These are phyloP conservation scores for Trichosporon asahii DNA, from an alignment of 1,284 basidiomycete genomes.

Conservation along the genomic window DNA sequence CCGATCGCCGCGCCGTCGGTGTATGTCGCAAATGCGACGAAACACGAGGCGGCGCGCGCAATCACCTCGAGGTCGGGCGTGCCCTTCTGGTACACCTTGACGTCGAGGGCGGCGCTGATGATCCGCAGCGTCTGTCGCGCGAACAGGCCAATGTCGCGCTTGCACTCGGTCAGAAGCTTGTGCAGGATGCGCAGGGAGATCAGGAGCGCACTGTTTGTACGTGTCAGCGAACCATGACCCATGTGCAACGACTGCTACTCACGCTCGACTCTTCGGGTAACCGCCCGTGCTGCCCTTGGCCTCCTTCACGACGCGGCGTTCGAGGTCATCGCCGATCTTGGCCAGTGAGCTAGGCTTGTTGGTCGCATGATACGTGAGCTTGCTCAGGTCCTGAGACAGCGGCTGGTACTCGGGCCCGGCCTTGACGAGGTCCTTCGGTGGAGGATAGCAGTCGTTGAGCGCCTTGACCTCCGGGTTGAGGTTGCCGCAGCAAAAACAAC, in stretches of 20 bases:
- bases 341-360: constrained; percentile 85
- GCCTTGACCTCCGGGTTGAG: constrained; percentile 54
- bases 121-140: constrained; percentile 72
- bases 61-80: constrained; percentile 73
- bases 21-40: constrained; percentile 88
- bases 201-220: constrained; percentile 64
- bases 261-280: constrained; percentile 77
- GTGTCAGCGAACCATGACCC: background rate
- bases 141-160: constrained; percentile 77
- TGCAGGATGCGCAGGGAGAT: constrained; percentile 83
- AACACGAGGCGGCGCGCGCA: constrained; percentile 75
- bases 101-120: constrained; percentile 63
- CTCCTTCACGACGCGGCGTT: constrained; percentile 70
- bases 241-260: constrained; percentile 46
- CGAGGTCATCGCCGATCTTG: constrained; percentile 78
- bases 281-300: constrained; percentile 65
- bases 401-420: constrained; percentile 69
- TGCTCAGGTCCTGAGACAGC: constrained; percentile 83
- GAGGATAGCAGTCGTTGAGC: constrained; percentile 86
- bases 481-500: constrained; percentile 37
- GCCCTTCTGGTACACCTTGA: constrained; percentile 56
- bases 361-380: constrained; percentile 86
- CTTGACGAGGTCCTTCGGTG: constrained; percentile 69
- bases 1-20: constrained; percentile 79
- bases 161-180: constrained; percentile 82